Conservation (phyloP, 768 basidiomycete species). For the Lentinula edodes region DNA sequence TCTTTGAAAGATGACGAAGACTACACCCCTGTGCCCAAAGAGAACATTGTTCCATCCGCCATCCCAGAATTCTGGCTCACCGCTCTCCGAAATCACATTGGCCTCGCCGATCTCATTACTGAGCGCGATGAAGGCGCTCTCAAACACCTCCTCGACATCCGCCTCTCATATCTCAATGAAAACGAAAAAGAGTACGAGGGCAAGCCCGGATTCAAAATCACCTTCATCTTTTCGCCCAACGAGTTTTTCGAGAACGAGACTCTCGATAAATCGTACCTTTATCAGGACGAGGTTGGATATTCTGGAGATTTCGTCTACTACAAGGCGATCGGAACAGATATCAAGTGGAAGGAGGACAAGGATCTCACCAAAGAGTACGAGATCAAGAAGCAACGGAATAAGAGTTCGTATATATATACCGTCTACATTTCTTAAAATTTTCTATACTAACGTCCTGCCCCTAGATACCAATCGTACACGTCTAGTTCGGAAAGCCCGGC, state of each 20-base stretch:
- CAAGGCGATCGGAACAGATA: slow-evolving; percentile 86
- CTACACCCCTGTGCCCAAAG: slow-evolving; percentile 57
- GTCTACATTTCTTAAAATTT: not conserved
- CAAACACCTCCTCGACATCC: slow-evolving; percentile 76
- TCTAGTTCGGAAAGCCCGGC: slow-evolving; percentile 78
- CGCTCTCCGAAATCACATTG: slow-evolving; percentile 87
- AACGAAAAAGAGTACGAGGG: slow-evolving; percentile 42
- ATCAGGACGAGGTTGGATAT: slow-evolving; percentile 91
- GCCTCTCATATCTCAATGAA: slow-evolving; percentile 61
- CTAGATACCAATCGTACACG: slow-evolving; percentile 81
- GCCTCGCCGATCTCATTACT: slow-evolving; percentile 82
- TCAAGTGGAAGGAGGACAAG: slow-evolving; percentile 98
- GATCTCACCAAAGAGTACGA: slow-evolving; percentile 96
- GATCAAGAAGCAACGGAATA: slow-evolving; percentile 99
- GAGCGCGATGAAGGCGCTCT: slow-evolving; percentile 88
- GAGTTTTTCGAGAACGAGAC: slow-evolving; percentile 83
- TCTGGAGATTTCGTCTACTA: slow-evolving; percentile 96
- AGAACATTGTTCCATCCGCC: slow-evolving; percentile 33
- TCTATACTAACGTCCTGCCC: slow-evolving; percentile 1
- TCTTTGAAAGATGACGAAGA: slow-evolving; percentile 73
- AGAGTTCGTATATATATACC: slow-evolving; percentile 54
- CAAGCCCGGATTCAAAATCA: slow-evolving; percentile 89
- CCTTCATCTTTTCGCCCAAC: slow-evolving; percentile 77
- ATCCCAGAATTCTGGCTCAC: slow-evolving; percentile 99
- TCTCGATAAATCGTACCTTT: slow-evolving; percentile 92